phyloP scores from a whole-genome alignment of 2,329 filamentous ascomycete genomes.

The Kalmusia sp. region DNA sequence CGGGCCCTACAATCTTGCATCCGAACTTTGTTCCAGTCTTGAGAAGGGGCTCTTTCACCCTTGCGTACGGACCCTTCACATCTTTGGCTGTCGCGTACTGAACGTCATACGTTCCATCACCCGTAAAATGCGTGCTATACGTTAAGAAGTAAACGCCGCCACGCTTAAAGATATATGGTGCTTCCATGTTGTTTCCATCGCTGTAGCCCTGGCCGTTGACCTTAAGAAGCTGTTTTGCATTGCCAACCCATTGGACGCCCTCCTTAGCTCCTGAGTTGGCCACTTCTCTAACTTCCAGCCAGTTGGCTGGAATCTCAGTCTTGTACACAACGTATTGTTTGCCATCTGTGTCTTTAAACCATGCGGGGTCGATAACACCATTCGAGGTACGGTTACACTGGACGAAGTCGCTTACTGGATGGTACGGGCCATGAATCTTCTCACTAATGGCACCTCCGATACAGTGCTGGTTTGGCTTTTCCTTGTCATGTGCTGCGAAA shows the following conservation, averaged over 20 bases:
- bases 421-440: background rate
- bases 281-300: conserved; percentile 8
- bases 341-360: conserved; percentile 7
- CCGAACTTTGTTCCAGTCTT: conserved; percentile 5
- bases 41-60: conserved; percentile 4
- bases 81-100: conserved; percentile 8
- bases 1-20: conserved; percentile 6
- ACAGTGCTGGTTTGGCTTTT: conserved; percentile 2
- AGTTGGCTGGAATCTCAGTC: conserved; percentile 6
- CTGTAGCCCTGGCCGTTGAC: conserved; percentile 4
- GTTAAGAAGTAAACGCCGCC: conserved; percentile 2
- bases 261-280: background rate
- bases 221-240: conserved; percentile 2
- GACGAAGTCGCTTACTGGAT: conserved; percentile 5
- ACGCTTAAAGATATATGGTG: conserved; percentile 5
- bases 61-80: conserved; percentile 4
- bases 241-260: background rate
- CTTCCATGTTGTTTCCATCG: conserved; percentile 10
- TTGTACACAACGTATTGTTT: conserved; percentile 9
- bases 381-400: conserved; percentile 6
- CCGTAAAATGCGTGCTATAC: conserved; percentile 7
- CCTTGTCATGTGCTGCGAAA: conserved; percentile 6
- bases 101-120: conserved; percentile 7
- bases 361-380: conserved; percentile 10
- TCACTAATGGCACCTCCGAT: conserved; percentile 7